These are phyloP conservation scores for Plasmodium chabaudi DNA, from an alignment of 169 alveolate genomes.

Conservation along the genomic window DNA sequence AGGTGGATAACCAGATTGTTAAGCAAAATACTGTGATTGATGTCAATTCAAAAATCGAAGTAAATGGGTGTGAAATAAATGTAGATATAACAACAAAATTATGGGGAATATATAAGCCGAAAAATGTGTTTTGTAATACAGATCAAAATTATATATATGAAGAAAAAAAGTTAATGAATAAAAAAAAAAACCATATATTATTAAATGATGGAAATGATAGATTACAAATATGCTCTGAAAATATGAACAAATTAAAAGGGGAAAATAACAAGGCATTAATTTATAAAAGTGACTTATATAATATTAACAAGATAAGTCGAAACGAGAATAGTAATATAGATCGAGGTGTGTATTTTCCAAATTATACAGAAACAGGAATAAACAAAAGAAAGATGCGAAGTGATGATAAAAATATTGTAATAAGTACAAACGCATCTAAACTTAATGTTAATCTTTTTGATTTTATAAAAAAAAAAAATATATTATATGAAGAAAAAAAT, in stretches of 20 bases:
- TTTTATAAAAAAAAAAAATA: conserved; percentile 37
- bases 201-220: not conserved
- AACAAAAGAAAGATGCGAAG: not conserved
- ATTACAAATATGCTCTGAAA: not conserved
- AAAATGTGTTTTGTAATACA: conserved; percentile 56
- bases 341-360: not conserved
- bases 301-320: not conserved
- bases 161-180: not conserved
- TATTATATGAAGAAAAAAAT: conserved; percentile 34
- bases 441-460: conserved; percentile 31
- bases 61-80: conserved; percentile 16
- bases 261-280: not conserved
- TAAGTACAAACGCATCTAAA: not conserved
- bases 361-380: not conserved
- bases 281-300: not conserved
- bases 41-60: conserved; percentile 36
- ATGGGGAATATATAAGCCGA: conserved; percentile 74
- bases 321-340: not conserved
- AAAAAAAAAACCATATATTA: too few relatives aligned
- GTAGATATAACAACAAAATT: conserved; percentile 57
- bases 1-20: conserved; percentile 62
- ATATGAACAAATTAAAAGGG: not conserved
- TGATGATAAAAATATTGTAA: not conserved
- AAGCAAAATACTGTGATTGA: conserved; percentile 24
- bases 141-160: conserved; percentile 62